Conservation (phyloP, 208 protist genomes). For the Acanthamoeba lenticulata region DNA sequence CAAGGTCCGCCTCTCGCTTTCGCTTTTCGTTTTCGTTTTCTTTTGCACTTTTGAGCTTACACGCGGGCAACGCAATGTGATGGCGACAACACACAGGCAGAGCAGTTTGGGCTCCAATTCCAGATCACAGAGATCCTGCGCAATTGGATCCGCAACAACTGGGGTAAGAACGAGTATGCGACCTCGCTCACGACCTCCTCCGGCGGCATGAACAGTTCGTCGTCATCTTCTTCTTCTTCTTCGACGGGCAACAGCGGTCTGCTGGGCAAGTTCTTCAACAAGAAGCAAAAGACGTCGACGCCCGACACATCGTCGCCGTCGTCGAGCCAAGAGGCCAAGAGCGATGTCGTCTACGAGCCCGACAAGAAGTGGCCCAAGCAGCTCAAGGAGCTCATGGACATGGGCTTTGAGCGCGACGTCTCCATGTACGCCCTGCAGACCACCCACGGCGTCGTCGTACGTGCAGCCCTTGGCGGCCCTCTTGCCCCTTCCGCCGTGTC, state of each 20-base stretch:
- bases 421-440: constrained; percentile 52
- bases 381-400: constrained; percentile 38
- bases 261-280: constrained; percentile 54
- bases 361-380: constrained; percentile 50
- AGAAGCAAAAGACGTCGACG: not conserved
- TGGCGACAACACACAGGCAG: not conserved
- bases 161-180: not conserved
- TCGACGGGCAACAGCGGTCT: not conserved
- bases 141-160: constrained; percentile 41
- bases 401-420: constrained; percentile 52
- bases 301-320: not conserved
- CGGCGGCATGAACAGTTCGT: not conserved
- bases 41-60: no score
- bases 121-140: constrained; percentile 43
- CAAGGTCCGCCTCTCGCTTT: not conserved
- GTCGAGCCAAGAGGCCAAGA: not conserved
- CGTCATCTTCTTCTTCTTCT: not conserved
- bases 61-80: no score
- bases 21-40: not conserved
- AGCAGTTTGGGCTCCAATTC: constrained; percentile 51
- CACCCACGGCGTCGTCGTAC: constrained; percentile 33
- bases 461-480: no score
- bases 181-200: constrained; percentile 30
- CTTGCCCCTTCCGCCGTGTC: not conserved
- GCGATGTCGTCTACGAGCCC: not conserved